Evolutionary conservation across 495 filamentous ascomycete species (phyloP), one percentile per base, ranked within the genome.

Genomic region (Hypoxylon crocopeplum): DNA sequence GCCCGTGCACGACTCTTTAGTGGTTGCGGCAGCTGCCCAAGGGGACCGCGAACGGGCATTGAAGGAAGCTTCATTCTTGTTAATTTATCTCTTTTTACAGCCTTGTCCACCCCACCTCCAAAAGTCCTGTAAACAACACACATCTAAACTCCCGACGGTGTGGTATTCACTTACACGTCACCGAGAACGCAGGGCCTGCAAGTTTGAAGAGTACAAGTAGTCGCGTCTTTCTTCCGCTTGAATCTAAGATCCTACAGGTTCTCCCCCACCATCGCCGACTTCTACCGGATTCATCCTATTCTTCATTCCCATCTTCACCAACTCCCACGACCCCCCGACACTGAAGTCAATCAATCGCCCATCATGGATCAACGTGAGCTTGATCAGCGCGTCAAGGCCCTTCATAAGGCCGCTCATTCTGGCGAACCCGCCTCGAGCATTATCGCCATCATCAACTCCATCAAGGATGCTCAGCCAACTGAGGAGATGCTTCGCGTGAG

Each of bases 281-380:
- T n/a, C n/a, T 27, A 27, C 24, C 24, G 24, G 3, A 27, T 4
- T 27, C 24, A n/a, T n/a, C 24, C 4, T 8, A 27, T 4, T 27
- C 24, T 8, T 15, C 36, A 17, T 16, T 21, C 39, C 45, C 36
- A 37, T 30, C 29, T 12, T 19, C 11, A 6, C 25, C 36, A 25
- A 40, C 25, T 37, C 12, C 12, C 21, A 8, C 21, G 21, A 19
- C 40, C 22, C 29, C 55, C 21, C 10, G 2, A 29, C 33, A 15
- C 3, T 13, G 2, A 19, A 17, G 24, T 8, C 7, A 17, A 36
- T 10, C 16, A 20, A 34, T 19, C 17, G 29, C 45, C 45, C 53
- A 66, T 20, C 32, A 93, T 97, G 91, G 90, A 97, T 64, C 82
- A 85, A 60, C 88, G 88, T 73, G 89, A 92, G 61, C 84, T 98